Percentiles rank a stretch among this genome's conserved stretches.
Conservation (phyloP, 768 basidiomycete genomes). For the Mycena indigotica region DNA sequence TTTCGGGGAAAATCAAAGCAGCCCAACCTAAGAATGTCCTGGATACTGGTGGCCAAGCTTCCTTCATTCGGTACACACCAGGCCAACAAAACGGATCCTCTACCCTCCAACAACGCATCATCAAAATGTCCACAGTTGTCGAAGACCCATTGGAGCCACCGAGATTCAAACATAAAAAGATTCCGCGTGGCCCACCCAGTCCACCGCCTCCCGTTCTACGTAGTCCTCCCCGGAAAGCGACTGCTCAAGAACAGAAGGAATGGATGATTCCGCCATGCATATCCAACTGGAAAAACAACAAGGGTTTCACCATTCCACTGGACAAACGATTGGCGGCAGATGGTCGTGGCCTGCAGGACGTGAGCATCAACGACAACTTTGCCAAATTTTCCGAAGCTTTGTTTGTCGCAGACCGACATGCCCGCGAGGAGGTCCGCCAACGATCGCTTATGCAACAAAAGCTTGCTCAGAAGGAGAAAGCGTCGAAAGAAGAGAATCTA, state of each 20-base stretch:
- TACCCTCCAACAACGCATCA: slow-evolving; percentile 89
- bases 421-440: slow-evolving; percentile 96
- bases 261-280: slow-evolving; percentile 99
- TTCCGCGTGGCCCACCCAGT: slow-evolving; percentile 93
- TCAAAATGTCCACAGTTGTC: slow-evolving; percentile 98
- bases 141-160: slow-evolving; percentile 98
- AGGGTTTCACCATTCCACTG: slow-evolving; percentile 98
- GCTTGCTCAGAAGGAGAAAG: slow-evolving; percentile 98
- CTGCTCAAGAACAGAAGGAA: slow-evolving; percentile 97
- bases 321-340: slow-evolving; percentile 98
- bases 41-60: slow-evolving; percentile 77
- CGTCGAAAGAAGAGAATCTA: slow-evolving; percentile 93
- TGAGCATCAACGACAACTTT: slow-evolving; percentile 99
- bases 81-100: slow-evolving; percentile 76
- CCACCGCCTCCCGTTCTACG: slow-evolving; percentile 95
- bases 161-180: slow-evolving; percentile 98
- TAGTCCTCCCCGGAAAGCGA: slow-evolving; percentile 94
- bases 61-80: slow-evolving; percentile 96
- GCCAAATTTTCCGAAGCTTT: slow-evolving; percentile 98
- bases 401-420: slow-evolving; percentile 94
- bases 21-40: slow-evolving; percentile 97
- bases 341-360: slow-evolving; percentile 97
- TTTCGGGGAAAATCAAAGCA: slow-evolving; percentile 96
- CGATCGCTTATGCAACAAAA: slow-evolving; percentile 98
- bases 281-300: slow-evolving; percentile 99